phyloP scores from a whole-genome alignment of 2,329 filamentous ascomycete genomes.

The Clonostachys rosea region DNA sequence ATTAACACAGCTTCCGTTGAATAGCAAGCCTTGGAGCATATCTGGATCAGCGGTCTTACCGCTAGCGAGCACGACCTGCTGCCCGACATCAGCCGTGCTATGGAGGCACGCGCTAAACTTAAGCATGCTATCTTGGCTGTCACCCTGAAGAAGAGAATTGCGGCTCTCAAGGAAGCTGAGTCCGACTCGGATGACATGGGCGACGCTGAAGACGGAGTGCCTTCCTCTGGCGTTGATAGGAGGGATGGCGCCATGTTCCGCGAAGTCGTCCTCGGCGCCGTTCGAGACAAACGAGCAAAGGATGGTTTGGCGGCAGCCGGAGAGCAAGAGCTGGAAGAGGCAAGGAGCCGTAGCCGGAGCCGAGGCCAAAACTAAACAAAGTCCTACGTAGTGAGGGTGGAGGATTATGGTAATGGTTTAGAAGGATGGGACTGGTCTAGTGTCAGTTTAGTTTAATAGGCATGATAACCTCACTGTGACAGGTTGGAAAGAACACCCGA shows the following conservation, averaged over 20 bases:
- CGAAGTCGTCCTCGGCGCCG: constrained; percentile 4
- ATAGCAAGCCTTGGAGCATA: constrained; percentile 73
- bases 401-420: too few relatives aligned
- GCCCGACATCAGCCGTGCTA: constrained; percentile 84
- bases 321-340: constrained; percentile 3
- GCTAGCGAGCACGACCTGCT: constrained; percentile 95
- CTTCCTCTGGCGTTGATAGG: constrained; percentile 5
- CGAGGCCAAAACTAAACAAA: neutral
- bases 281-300: constrained; percentile 6
- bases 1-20: neutral
- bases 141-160: constrained; percentile 93
- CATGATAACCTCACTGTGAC: too few relatives aligned
- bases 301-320: constrained; percentile 3
- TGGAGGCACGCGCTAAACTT: constrained; percentile 86
- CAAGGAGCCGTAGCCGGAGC: neutral
- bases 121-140: constrained; percentile 92
- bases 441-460: too few relatives aligned
- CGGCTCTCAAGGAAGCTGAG: constrained; percentile 88
- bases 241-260: constrained; percentile 7
- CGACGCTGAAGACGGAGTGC: constrained; percentile 52
- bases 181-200: constrained; percentile 74
- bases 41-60: constrained; percentile 86
- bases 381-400: too few relatives aligned
- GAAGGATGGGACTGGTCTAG: too few relatives aligned
- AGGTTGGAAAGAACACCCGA: too few relatives aligned